phyloP scores from a whole-genome alignment of 768 basidiomycete species.

The Mrakia gelida region DNA sequence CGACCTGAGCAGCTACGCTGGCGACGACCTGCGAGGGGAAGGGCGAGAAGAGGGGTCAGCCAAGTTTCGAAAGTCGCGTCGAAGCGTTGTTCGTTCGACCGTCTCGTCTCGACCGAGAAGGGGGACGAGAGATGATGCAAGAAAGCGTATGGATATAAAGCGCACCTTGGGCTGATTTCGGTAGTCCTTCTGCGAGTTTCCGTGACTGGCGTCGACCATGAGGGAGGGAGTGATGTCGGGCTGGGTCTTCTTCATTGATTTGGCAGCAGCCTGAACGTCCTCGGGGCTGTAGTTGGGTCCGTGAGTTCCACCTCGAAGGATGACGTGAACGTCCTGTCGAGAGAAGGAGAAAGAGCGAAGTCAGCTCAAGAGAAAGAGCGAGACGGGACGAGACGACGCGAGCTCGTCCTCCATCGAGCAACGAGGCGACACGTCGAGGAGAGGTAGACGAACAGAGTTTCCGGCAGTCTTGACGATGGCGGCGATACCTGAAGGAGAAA shows the following conservation, averaged over 20 bases:
- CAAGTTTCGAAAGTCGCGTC: neutral
- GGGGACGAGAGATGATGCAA: slow-evolving; percentile 25
- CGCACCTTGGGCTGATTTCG: slow-evolving; percentile 71
- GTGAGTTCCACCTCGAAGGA: slow-evolving; percentile 84
- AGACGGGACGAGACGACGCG: neutral
- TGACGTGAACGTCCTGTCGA: slow-evolving; percentile 79
- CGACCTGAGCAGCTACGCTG: slow-evolving; percentile 68
- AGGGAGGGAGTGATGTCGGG: slow-evolving; percentile 54
- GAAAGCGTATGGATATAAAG: no score
- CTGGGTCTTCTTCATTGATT: slow-evolving; percentile 62
- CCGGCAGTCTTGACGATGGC: slow-evolving; percentile 61
- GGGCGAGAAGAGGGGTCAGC: neutral
- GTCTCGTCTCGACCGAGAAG: neutral
- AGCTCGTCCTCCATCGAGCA: neutral
- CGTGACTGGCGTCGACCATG: slow-evolving; percentile 61
- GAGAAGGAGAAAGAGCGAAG: neutral
- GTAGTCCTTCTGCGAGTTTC: slow-evolving; percentile 94
- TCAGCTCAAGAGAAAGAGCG: neutral
- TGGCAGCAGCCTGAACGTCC: slow-evolving; percentile 61
- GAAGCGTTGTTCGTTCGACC: no score
- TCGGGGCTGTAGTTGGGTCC: slow-evolving; percentile 84
- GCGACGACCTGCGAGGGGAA: slow-evolving; percentile 52
- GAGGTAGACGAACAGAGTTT: slow-evolving; percentile 16
- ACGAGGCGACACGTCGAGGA: neutral
- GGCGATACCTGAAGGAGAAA: slow-evolving; percentile 59